These are phyloP conservation scores for Neonectria magnoliae DNA, from an alignment of 2,329 filamentous ascomycete species.

Conservation along the genomic window DNA sequence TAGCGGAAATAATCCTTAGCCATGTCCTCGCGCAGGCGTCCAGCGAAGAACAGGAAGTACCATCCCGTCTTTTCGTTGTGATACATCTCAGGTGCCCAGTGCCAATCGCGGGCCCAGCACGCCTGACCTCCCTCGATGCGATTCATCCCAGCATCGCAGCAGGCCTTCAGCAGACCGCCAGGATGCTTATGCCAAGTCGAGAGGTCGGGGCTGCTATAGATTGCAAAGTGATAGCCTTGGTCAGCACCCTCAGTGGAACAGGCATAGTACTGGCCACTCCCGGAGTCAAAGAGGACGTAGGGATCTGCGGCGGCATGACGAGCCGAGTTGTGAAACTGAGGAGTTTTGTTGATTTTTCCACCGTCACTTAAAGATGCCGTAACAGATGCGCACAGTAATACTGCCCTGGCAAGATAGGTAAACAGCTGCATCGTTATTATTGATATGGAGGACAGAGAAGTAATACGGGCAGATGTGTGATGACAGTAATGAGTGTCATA, in stretches of 20 bases:
- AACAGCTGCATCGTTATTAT: constrained; percentile 2
- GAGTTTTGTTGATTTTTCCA: constrained; percentile 12
- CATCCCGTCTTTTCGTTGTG: constrained; percentile 49
- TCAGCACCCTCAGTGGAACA: constrained; percentile 51
- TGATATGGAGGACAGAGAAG: background rate
- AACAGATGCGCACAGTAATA: background rate
- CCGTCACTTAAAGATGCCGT: background rate
- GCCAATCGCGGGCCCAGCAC: constrained; percentile 50
- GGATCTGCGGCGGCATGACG: constrained; percentile 47
- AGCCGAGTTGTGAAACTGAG: constrained; percentile 49
- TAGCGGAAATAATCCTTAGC: constrained; percentile 48
- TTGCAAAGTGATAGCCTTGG: constrained; percentile 45
- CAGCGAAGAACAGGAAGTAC: constrained; percentile 52
- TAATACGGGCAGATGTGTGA: background rate
- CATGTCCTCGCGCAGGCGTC: constrained; percentile 46
- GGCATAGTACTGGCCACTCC: constrained; percentile 45
- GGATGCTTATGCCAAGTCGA: constrained; percentile 48
- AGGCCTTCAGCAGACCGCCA: constrained; percentile 47
- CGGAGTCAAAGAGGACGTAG: constrained; percentile 46
- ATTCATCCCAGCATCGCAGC: constrained; percentile 44
- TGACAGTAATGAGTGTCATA: background rate
- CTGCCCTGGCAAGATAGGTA: background rate
- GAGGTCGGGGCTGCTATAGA: constrained; percentile 50
- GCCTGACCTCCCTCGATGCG: constrained; percentile 45
- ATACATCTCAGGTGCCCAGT: constrained; percentile 51